phyloP scores from a whole-genome alignment of 2,329 filamentous ascomycete genomes.

The Ophiostoma sp. region DNA sequence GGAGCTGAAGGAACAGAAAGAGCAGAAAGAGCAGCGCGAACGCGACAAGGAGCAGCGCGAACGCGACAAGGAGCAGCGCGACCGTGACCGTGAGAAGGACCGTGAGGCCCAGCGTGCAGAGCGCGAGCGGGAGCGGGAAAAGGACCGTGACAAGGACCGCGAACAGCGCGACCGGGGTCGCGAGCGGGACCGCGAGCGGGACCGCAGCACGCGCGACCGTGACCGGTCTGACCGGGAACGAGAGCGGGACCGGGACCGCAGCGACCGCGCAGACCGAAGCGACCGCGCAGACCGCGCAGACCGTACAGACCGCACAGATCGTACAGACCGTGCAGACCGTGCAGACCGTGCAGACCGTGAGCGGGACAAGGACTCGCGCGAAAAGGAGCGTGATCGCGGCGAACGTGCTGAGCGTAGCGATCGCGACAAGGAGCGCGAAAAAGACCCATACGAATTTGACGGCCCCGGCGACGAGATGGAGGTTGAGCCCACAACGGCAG shows the following conservation, averaged over 20 bases:
- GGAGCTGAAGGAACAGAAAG: conserved; percentile 22
- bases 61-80: conserved; percentile 21
- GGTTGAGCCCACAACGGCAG: conserved; percentile 38
- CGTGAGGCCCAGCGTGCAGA: conserved; percentile 21
- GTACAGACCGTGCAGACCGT: conserved; percentile 28
- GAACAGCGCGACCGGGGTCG: conserved; percentile 23
- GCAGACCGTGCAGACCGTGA: conserved; percentile 11
- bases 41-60: conserved; percentile 25
- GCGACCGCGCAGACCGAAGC: conserved; percentile 29
- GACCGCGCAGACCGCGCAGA: conserved; percentile 25
- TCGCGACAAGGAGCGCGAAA: conserved; percentile 25
- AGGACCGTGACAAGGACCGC: conserved; percentile 30
- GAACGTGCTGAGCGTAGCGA: conserved; percentile 19
- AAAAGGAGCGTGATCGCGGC: conserved; percentile 26
- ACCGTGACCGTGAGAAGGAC: conserved; percentile 27
- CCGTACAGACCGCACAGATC: conserved; percentile 26
- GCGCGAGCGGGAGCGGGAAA: conserved; percentile 25
- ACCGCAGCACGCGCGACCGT: conserved; percentile 29
- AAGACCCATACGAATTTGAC: conserved; percentile 40
- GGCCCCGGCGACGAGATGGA: conserved; percentile 40
- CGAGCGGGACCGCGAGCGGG: conserved; percentile 31
- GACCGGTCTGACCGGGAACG: conserved; percentile 22
- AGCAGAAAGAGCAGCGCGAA: conserved; percentile 17
- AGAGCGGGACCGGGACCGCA: conserved; percentile 21
- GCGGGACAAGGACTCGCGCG: conserved; percentile 17